A percentile compares a stretch with the other conserved stretches of the same genome.
phyloP scores from a whole-genome alignment of 2,329 filamentous ascomycete genomes.

The Penicillium sumatraense region DNA sequence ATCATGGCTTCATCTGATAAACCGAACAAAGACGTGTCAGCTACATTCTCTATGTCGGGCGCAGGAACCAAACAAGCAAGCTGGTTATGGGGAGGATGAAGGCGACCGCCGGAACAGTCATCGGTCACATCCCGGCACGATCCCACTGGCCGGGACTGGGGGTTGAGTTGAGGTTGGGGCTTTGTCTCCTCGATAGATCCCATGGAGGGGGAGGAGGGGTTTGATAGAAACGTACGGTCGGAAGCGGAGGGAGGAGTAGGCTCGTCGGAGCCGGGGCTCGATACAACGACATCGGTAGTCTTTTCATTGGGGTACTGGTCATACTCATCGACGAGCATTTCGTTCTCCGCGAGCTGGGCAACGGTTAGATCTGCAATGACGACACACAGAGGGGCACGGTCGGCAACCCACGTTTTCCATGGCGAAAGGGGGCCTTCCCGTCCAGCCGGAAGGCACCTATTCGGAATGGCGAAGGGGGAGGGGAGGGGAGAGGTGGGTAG shows the following conservation, averaged over 20 bases:
- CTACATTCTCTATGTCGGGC: not conserved
- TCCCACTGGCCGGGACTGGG: not conserved
- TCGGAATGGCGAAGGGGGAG: constrained; percentile 22
- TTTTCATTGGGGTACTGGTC: constrained; percentile 66
- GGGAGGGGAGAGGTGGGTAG: constrained; percentile 3
- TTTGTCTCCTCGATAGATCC: not conserved
- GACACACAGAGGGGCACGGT: constrained; percentile 35
- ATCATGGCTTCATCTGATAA: constrained; percentile 83
- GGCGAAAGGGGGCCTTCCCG: constrained; percentile 43
- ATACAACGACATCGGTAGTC: constrained; percentile 65
- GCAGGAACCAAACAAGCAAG: not conserved
- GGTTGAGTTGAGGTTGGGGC: not conserved
- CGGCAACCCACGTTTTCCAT: constrained; percentile 51
- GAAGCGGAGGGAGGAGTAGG: constrained; percentile 62
- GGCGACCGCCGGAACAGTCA: not conserved
- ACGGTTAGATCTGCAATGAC: constrained; percentile 31
- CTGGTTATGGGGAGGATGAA: not conserved
- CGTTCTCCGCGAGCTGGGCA: constrained; percentile 59
- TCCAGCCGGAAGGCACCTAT: constrained; percentile 31
- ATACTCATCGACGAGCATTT: constrained; percentile 65
- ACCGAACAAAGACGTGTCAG: constrained; percentile 15
- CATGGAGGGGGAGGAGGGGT: constrained; percentile 13
- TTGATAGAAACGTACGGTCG: constrained; percentile 53
- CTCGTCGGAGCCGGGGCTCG: constrained; percentile 63
- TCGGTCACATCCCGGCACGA: not conserved